Conservation (phyloP, 139 green algal genomes). For the Monoraphidium neglectum region DNA sequence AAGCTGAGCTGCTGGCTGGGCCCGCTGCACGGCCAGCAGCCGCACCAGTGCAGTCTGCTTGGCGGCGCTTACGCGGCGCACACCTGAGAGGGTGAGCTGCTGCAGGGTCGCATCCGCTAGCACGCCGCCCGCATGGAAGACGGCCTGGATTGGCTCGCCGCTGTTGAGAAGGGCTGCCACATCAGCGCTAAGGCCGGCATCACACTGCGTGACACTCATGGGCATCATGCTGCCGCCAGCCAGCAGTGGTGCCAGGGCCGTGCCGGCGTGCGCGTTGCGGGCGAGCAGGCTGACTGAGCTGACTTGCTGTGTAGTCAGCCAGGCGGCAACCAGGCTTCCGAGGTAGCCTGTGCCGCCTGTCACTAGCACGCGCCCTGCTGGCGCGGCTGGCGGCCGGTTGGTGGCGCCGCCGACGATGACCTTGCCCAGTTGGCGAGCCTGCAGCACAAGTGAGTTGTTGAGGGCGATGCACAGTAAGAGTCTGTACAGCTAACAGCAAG, state of each 20-base stretch:
- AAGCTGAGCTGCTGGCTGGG: slow-evolving; percentile 32
- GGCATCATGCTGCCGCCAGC: background rate
- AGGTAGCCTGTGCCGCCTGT: slow-evolving; percentile 58
- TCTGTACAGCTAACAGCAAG: background rate
- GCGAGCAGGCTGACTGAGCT: slow-evolving; percentile 41
- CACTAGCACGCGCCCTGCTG: slow-evolving; percentile 29
- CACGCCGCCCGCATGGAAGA: slow-evolving; percentile 67
- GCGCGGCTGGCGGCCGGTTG: background rate
- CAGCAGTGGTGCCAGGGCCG: background rate
- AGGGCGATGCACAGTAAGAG: background rate
- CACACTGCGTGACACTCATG: slow-evolving; percentile 28
- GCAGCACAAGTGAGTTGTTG: no score
- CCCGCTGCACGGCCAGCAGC: background rate
- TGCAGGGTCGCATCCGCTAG: slow-evolving; percentile 60
- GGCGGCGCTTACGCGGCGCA: slow-evolving; percentile 49
- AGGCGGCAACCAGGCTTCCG: slow-evolving; percentile 50
- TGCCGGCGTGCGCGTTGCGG: slow-evolving; percentile 33
- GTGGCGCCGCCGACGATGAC: no score
- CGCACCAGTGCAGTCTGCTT: slow-evolving; percentile 45
- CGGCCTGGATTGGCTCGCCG: slow-evolving; percentile 6
- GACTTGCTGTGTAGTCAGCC: slow-evolving; percentile 32
- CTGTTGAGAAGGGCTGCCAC: slow-evolving; percentile 14
- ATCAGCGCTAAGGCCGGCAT: slow-evolving; percentile 14
- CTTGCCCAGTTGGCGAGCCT: slow-evolving; percentile 81
- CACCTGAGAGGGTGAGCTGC: slow-evolving; percentile 42